Base-by-base conservation (phyloP, 2,329 filamentous ascomycete genomes). In the Cladosporium colombiae region DNA sequence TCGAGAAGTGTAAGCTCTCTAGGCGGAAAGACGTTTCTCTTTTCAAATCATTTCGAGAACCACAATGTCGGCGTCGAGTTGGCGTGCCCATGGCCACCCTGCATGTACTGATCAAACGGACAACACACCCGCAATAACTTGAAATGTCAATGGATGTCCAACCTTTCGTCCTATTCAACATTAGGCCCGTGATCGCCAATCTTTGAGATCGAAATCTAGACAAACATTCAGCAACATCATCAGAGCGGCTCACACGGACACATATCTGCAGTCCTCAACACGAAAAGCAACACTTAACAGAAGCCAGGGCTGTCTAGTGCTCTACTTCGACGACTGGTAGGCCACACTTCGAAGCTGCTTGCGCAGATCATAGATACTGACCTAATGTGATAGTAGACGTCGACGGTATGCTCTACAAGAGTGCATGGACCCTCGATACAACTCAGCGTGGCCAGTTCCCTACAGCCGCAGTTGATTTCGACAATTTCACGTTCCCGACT, bases 21-120 rank as follows among this genome's bases (percentile, higher is more conserved):
- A 61, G n/a, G 5, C 37, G 58, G 58, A 35, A 61, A 35, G 40
- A 61, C 58, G 7, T 31, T 61, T 31, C 58, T 61, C 7, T 6
- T 61, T 61, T 25, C 27, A 55, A 21, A 46, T 46, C 40, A 46
- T 23, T n/a, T 46, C 40, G 7, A 23, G n/a, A 46, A 46, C 40
- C 40, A 21, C 40, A 46, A 21, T 46, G 40, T 46, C 8, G n/a
- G 40, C n/a, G 40, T 21, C 40, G n/a, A 21, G 40, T 21, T n/a
- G 40, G 40, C 40, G 8, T 6, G 29, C 7, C 40, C n/a, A 46
- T 46, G 40, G 10, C 40, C 40, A 46, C 23, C 40, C 40, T 21
- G 40, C 40, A 46, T 46, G n/a, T 5, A 46, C 40, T 46, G 40
- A 46, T 21, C n/a, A 46, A 46, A 46, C 3, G 40, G n/a, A 46